Evolutionary conservation across 257 asterid species (phyloP).

Genomic region (Agastache rugosa): DNA sequence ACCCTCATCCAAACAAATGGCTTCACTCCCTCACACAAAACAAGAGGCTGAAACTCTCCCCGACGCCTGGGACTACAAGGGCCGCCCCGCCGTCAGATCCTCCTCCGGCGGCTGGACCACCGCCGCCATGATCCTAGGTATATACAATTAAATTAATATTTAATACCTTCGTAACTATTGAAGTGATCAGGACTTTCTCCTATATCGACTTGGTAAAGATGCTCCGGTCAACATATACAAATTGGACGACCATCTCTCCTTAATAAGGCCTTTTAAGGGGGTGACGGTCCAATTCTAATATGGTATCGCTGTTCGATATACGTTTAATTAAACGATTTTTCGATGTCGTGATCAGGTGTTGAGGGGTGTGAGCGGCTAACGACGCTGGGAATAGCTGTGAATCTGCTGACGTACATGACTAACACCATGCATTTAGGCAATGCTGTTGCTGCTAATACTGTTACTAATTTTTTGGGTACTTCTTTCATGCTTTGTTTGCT

Average conservation of each 20-base stretch:
- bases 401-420: conserved; percentile 78
- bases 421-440: conserved; percentile 91
- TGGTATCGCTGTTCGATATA: too few species aligned
- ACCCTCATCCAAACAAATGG: conserved; percentile 47
- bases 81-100: conserved; percentile 67
- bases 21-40: conserved; percentile 57
- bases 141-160: too few species aligned
- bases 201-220: too few species aligned
- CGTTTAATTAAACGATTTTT: too few species aligned
- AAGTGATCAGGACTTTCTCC: too few species aligned
- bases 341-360: conserved; percentile 48
- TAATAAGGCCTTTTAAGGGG: too few species aligned
- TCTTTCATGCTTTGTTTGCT: conserved; percentile 83
- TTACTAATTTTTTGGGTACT: conserved; percentile 87
- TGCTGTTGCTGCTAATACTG: conserved; percentile 75
- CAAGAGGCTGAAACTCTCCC: conserved; percentile 59
- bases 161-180: too few species aligned
- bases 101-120: conserved; percentile 82
- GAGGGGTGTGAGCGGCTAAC: conserved; percentile 84
- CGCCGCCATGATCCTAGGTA: conserved; percentile 86
- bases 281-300: too few species aligned
- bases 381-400: conserved; percentile 88
- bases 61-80: conserved; percentile 88
- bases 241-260: too few species aligned
- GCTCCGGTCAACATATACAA: too few species aligned